Evolutionary conservation across 2,329 filamentous ascomycete genomes (phyloP).

Genomic region (Pleomassaria siparia): DNA sequence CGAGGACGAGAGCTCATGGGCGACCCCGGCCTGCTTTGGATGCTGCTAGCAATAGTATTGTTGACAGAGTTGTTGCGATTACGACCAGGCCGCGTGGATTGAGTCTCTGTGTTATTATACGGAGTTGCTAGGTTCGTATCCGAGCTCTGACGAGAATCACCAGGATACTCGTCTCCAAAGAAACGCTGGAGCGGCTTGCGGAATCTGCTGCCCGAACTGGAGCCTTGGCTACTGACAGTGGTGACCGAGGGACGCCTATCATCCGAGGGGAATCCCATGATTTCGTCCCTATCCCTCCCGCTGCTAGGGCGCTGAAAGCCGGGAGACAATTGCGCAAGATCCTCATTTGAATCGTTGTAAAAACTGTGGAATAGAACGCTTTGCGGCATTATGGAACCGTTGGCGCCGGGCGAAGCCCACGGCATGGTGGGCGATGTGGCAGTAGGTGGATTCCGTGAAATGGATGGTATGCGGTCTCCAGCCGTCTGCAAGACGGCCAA

Average conservation of each 20-base stretch:
- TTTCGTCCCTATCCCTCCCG: constrained; percentile 50
- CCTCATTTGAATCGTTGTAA: constrained; percentile 75
- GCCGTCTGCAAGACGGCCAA: constrained; percentile 67
- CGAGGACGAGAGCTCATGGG: constrained; percentile 75
- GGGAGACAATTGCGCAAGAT: constrained; percentile 68
- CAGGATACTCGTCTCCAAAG: constrained; percentile 85
- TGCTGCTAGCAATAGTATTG: constrained; percentile 56
- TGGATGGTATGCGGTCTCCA: constrained; percentile 59
- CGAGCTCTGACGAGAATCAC: constrained; percentile 65
- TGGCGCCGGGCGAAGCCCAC: constrained; percentile 52
- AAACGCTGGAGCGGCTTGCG: constrained; percentile 85
- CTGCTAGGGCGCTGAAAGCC: constrained; percentile 61
- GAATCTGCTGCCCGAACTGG: constrained; percentile 69
- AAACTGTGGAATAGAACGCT: constrained; percentile 59
- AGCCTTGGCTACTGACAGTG: constrained; percentile 82
- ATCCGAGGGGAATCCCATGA: constrained; percentile 56
- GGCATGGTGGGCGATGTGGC: constrained; percentile 56
- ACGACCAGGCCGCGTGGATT: constrained; percentile 66
- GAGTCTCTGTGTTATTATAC: constrained; percentile 55
- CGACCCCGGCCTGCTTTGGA: constrained; percentile 62
- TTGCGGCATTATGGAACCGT: constrained; percentile 45
- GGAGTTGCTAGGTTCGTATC: constrained; percentile 64
- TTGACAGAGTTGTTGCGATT: constrained; percentile 83
- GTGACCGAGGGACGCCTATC: constrained; percentile 83
- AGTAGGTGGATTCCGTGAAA: constrained; percentile 59